Evolutionary conservation across 2,329 filamentous ascomycete species (phyloP).

Genomic region (Ilyonectria mors-panacis): DNA sequence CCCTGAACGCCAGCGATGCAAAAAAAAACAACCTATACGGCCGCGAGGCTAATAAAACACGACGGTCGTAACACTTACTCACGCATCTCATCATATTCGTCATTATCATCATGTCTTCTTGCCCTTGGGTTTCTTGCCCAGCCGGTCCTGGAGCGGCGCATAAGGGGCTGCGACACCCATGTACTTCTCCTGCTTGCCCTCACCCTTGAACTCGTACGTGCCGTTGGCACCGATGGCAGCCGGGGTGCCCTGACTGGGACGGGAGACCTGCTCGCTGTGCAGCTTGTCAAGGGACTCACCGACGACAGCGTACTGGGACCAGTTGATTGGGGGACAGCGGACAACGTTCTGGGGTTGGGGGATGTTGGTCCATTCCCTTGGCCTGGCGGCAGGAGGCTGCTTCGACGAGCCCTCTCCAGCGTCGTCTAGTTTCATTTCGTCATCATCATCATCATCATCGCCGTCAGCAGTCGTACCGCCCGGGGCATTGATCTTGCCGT

Average conservation of each 20-base stretch:
- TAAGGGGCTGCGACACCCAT: slow-evolving; percentile 71
- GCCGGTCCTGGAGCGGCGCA: slow-evolving; percentile 66
- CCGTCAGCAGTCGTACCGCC: slow-evolving; percentile 45
- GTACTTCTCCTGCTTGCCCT: slow-evolving; percentile 61
- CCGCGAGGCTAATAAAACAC: slow-evolving; percentile 17
- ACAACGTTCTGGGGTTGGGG: slow-evolving; percentile 87
- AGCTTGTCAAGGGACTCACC: slow-evolving; percentile 84
- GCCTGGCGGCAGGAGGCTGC: slow-evolving; percentile 43
- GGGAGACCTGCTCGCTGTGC: slow-evolving; percentile 82
- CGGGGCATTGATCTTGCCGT: slow-evolving; percentile 68
- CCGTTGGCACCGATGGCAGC: slow-evolving; percentile 61
- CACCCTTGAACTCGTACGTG: slow-evolving; percentile 66
- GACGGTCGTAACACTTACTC: slow-evolving; percentile 12
- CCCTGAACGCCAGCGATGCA: slow-evolving; percentile 25
- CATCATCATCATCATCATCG: slow-evolving; percentile 51
- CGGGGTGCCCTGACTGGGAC: slow-evolving; percentile 72
- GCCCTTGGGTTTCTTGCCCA: slow-evolving; percentile 57
- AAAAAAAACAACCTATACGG: slow-evolving; percentile 6
- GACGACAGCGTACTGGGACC: slow-evolving; percentile 93
- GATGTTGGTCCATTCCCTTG: slow-evolving; percentile 71
- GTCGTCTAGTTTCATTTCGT: slow-evolving; percentile 46
- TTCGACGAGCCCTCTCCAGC: slow-evolving; percentile 42
- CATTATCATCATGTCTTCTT: slow-evolving; percentile 47
- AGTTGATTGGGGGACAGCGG: slow-evolving; percentile 91
- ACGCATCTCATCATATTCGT: slow-evolving; percentile 31